Percentiles rank a stretch among this genome's conserved stretches.
These are phyloP conservation scores for Ramularia endophylla DNA, from an alignment of 2,329 filamentous ascomycete species.

Conservation along the genomic window DNA sequence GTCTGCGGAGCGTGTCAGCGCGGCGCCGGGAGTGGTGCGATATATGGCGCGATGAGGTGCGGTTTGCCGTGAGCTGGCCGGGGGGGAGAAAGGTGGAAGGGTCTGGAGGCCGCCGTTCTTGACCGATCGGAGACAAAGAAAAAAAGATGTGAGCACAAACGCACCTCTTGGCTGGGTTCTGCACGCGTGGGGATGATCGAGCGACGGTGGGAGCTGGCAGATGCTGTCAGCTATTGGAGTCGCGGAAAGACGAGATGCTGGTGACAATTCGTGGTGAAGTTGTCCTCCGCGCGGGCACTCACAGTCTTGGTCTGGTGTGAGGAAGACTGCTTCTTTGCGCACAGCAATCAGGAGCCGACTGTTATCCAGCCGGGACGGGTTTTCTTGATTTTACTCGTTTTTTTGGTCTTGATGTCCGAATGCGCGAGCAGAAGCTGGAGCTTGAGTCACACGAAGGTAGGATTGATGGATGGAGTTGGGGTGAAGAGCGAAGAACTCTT, in stretches of 20 bases:
- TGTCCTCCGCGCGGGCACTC: constrained; percentile 3
- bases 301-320: not conserved
- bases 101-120: not conserved
- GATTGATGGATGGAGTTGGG: constrained; percentile 6
- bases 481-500: constrained; percentile 1
- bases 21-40: constrained; percentile 3
- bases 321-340: constrained; percentile 1
- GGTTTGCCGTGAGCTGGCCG: constrained; percentile 7
- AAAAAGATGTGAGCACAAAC: constrained; percentile 7
- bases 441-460: constrained; percentile 6
- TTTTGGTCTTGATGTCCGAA: constrained; percentile 30
- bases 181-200: not conserved
- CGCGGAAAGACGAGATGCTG: constrained; percentile 1
- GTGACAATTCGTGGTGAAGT: constrained; percentile 3
- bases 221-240: constrained; percentile 1
- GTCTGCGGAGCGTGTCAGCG: constrained; percentile 10
- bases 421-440: constrained; percentile 11
- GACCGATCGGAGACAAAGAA: not conserved
- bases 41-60: constrained; percentile 4
- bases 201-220: constrained; percentile 4
- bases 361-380: constrained; percentile 19
- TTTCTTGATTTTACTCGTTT: constrained; percentile 35
- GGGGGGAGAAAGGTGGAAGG: constrained; percentile 7
- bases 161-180: constrained; percentile 8
- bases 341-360: constrained; percentile 14